These are phyloP conservation scores for Candida tallmaniae DNA, from an alignment of 805 yeast species.

Conservation along the genomic window DNA sequence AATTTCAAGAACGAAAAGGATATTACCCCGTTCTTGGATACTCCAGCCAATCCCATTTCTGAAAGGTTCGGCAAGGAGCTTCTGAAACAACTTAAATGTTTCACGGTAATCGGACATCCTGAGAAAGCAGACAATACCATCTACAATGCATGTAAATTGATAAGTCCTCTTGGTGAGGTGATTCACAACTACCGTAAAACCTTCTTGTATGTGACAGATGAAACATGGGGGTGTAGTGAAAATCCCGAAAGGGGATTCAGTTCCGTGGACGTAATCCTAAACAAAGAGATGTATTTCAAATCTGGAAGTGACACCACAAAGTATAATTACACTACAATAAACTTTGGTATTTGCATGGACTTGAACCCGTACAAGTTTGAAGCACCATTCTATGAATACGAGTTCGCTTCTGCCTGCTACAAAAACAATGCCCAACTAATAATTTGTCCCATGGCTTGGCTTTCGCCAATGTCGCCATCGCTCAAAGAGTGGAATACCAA, in stretches of 20 bases:
- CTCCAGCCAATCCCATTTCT: slow-evolving; percentile 38
- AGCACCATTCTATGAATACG: slow-evolving; percentile 73
- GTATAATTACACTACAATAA: slow-evolving; percentile 26
- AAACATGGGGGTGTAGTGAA: slow-evolving; percentile 72
- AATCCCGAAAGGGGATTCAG: slow-evolving; percentile 55
- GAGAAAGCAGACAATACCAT: slow-evolving; percentile 41
- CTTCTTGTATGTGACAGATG: slow-evolving; percentile 74
- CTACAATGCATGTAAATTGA: slow-evolving; percentile 70
- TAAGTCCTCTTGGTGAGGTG: slow-evolving; percentile 53
- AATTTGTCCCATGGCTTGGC: slow-evolving; percentile 86
- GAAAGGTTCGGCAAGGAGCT: slow-evolving; percentile 53
- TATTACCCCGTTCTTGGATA: slow-evolving; percentile 58
- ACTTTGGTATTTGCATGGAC: slow-evolving; percentile 93
- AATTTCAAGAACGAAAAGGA: slow-evolving; percentile 48
- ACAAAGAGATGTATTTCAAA: slow-evolving; percentile 15
- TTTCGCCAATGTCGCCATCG: slow-evolving; percentile 48
- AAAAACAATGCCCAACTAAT: slow-evolving; percentile 49
- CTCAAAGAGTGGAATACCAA: slow-evolving; percentile 13
- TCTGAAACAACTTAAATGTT: slow-evolving; percentile 50
- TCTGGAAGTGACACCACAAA: slow-evolving; percentile 4
- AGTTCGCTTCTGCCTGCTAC: slow-evolving; percentile 56
- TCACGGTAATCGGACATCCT: slow-evolving; percentile 80
- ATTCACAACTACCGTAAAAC: slow-evolving; percentile 71
- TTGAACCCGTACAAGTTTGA: slow-evolving; percentile 79
- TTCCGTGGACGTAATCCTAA: slow-evolving; percentile 37